Percentiles rank a stretch among this genome's conserved stretches.
These are phyloP conservation scores for Ascochyta pisi DNA, from an alignment of 2,329 filamentous ascomycete genomes.

Conservation along the genomic window DNA sequence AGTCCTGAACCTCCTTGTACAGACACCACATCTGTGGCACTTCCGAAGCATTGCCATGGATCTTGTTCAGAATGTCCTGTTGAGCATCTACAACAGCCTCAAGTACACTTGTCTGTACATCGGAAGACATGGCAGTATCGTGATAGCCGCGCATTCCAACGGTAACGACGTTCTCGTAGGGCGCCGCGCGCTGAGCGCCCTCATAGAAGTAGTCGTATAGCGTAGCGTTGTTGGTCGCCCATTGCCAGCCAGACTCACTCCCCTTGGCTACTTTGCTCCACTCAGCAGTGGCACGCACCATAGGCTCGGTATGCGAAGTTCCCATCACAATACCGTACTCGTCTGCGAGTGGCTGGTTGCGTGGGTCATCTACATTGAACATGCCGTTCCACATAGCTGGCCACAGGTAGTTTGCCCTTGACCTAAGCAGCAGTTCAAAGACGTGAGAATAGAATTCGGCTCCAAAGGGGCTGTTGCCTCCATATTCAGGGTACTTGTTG, in stretches of 20 bases:
- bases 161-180: conserved; percentile 72
- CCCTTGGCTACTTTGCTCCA: conserved; percentile 60
- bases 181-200: conserved; percentile 69
- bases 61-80: conserved; percentile 62
- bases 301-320: conserved; percentile 75
- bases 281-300: conserved; percentile 65
- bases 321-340: conserved; percentile 78
- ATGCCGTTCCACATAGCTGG: conserved; percentile 74
- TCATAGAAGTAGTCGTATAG: conserved; percentile 73
- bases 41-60: conserved; percentile 60
- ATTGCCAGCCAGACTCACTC: conserved; percentile 64
- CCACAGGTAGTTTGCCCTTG: conserved; percentile 78
- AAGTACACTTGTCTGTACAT: conserved; percentile 65
- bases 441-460: conserved; percentile 72
- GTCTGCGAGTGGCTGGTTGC: conserved; percentile 72
- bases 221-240: conserved; percentile 71
- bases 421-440: conserved; percentile 73
- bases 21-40: conserved; percentile 76
- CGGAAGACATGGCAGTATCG: conserved; percentile 66
- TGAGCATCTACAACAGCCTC: conserved; percentile 68
- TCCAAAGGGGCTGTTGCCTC: conserved; percentile 56
- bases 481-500: conserved; percentile 57
- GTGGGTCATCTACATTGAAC: conserved; percentile 74
- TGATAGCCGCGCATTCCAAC: conserved; percentile 73
- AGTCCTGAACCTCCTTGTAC: conserved; percentile 77